These are phyloP conservation scores for Penicillium crystallinum DNA, from an alignment of 495 filamentous ascomycete species.

Conservation along the genomic window DNA sequence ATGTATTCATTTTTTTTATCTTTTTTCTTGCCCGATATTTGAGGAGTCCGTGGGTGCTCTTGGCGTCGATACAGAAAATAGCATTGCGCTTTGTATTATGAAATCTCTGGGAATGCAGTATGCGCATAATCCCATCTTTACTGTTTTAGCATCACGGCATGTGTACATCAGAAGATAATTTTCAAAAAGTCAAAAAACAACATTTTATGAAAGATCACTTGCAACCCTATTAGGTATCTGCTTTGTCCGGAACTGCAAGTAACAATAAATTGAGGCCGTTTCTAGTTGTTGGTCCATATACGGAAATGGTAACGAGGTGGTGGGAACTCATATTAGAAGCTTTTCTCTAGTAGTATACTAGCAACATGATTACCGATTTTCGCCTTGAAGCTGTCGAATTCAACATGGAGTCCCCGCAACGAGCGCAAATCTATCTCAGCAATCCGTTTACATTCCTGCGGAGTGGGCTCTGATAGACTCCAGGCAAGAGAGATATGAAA, in stretches of 20 bases:
- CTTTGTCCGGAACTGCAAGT: not conserved
- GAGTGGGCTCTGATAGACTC: conserved; percentile 45
- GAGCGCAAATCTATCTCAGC: conserved; percentile 27
- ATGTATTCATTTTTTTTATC: conserved; percentile 4
- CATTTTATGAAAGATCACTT: not conserved
- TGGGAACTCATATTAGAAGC: not conserved
- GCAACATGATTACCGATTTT: conserved; percentile 75
- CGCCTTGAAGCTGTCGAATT: conserved; percentile 52
- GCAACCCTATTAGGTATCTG: not conserved
- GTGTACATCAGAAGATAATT: not conserved
- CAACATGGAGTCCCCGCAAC: conserved; percentile 19
- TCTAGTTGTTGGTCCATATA: too few species aligned
- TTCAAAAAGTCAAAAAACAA: not conserved
- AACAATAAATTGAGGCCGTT: too few species aligned
- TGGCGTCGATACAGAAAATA: conserved; percentile 11
- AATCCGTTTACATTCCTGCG: conserved; percentile 22
- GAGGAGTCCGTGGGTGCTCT: conserved; percentile 5
- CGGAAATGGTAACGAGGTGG: too few species aligned
- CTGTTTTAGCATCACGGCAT: not conserved
- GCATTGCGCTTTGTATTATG: conserved; percentile 19
- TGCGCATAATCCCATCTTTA: not conserved
- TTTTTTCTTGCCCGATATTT: conserved; percentile 4
- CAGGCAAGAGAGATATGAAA: conserved; percentile 86
- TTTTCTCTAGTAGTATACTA: conserved; percentile 40
- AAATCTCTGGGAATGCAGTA: conserved; percentile 15